Evolutionary conservation across 495 filamentous ascomycete genomes (phyloP), one percentile per base, ranked within the genome.

Genomic region (Penicillium maclennaniae): DNA sequence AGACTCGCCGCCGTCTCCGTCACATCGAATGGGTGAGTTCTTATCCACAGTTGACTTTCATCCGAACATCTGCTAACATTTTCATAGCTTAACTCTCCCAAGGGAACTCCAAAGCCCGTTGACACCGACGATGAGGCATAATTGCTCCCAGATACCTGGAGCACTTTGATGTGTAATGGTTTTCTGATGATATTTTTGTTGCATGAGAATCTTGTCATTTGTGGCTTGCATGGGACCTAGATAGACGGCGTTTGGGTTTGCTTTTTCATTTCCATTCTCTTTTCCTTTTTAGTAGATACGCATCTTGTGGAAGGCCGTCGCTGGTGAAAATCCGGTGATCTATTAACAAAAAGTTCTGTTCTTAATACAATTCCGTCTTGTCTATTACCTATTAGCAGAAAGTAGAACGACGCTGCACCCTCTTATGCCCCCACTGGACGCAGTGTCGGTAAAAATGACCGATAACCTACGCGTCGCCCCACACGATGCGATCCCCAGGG

Each of bases 11-110:
- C 51, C 78, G 92, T 66, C 75, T 98, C 72, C 87, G 93, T 67
- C 89, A 97, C 70, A 92, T 98, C 56, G 92, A 97, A 71, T 98
- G 95, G 92, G 57, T 58, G 25, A 54, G 54, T 61, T 73, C 87
- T 58, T 31, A 46, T 44, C 16, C 14, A 28, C 17, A 14, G 19
- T 49, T 27, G 1, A 26, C 15, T 28, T 19, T 49, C 36, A 41
- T 8, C n/a, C 28, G 10, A 51, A 31, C 31, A 0, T 43, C 41
- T 48, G 53, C 69, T 75, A 66, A 77, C 51, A 12, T 16, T 40
- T 21, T 42, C 8, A 20, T 41, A 69, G 69, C 63, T 77, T 49
- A 73, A 76, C 63, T 73, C 68, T 23, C 80, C 84, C 60, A 85
- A 87, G 79, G 87, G 88, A 7, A 93, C 89, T 6, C 89, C 89